phyloP scores from a whole-genome alignment of 495 filamentous ascomycete genomes.

The Trichoderma gamsii region DNA sequence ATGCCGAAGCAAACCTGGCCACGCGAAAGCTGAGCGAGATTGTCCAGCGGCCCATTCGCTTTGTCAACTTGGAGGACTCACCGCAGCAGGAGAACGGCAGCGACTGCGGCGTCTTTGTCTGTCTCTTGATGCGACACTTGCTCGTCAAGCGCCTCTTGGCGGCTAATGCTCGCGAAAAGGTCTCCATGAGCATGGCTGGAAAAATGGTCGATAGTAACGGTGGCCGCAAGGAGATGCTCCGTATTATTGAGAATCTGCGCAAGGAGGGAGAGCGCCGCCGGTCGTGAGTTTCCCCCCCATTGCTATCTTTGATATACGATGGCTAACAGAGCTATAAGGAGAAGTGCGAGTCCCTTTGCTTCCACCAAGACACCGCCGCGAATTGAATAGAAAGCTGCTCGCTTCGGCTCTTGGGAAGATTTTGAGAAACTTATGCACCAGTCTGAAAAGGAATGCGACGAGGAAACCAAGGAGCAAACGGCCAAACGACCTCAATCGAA shows the following conservation, averaged over 20 bases:
- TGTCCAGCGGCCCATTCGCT: conserved; percentile 58
- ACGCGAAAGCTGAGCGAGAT: conserved; percentile 46
- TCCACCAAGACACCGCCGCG: conserved; percentile 30
- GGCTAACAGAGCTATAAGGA: conserved; percentile 12
- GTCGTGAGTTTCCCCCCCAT: conserved; percentile 49
- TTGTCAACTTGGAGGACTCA: conserved; percentile 71
- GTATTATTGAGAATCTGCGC: conserved; percentile 72
- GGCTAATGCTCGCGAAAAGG: conserved; percentile 68
- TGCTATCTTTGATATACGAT: not conserved
- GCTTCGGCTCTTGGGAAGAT: conserved; percentile 13
- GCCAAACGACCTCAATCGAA: not conserved
- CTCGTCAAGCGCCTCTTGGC: conserved; percentile 75
- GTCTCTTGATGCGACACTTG: conserved; percentile 84
- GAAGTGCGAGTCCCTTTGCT: conserved; percentile 24
- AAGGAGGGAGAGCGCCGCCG: conserved; percentile 77
- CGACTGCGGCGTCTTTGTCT: conserved; percentile 96
- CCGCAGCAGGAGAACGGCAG: conserved; percentile 88
- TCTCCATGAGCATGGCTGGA: conserved; percentile 87
- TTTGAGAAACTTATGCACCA: conserved; percentile 12
- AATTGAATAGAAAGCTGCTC: conserved; percentile 26
- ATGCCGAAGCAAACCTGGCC: conserved; percentile 60
- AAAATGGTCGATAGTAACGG: conserved; percentile 68
- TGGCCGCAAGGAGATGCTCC: conserved; percentile 80
- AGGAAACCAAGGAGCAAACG: not conserved
- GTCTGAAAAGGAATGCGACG: not conserved